Evolutionary conservation across 2,329 filamentous ascomycete species (phyloP), one percentile per base, ranked within the genome.

Genomic region (Talaromyces amestolkiae): DNA sequence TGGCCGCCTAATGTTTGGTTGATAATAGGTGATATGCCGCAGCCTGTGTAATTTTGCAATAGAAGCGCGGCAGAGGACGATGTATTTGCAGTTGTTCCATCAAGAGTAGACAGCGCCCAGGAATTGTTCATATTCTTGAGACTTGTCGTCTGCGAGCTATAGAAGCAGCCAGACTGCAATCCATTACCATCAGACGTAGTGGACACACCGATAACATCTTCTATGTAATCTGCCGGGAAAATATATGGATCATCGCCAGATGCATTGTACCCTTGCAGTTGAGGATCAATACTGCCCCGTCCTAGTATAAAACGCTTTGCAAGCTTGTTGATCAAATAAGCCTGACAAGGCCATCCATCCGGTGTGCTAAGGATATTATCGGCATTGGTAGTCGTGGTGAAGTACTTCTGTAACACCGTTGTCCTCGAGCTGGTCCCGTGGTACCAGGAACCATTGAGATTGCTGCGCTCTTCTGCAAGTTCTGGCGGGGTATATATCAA

Each of bases 291-390:
- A 0, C 72, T 77, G 1, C 87, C 87, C 72, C 85, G 87, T 43
- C 82, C 81, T 9, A 85, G 73, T 2, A 90, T 70, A 2, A 89
- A 69, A 37, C 87, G 80, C 68, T 82, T 82, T n/a, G 80, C 79
- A 56, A 81, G 77, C 1, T 79, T 77, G 53, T 88, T 80, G 68
- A 87, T 85, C 39, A 89, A 74, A 69, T 82, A 87, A 22, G 82
- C 80, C 69, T 86, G 83, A n/a, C 82, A 84, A 0, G 88, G 88
- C 88, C 88, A 90, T 11, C 88, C 88, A 74, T 87, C 81, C 0
- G 79, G 72, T 0, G 87, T 89, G 22, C 79, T 80, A 41, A 77
- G 76, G n/a, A 65, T 68, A 19, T 79, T 77, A 3, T 75, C 69
- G 11, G 69, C 58, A 47, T 77, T 69, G 33, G 74, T 70, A 9